phyloP scores from a whole-genome alignment of 208 protist genomes.

The Leishmania major region DNA sequence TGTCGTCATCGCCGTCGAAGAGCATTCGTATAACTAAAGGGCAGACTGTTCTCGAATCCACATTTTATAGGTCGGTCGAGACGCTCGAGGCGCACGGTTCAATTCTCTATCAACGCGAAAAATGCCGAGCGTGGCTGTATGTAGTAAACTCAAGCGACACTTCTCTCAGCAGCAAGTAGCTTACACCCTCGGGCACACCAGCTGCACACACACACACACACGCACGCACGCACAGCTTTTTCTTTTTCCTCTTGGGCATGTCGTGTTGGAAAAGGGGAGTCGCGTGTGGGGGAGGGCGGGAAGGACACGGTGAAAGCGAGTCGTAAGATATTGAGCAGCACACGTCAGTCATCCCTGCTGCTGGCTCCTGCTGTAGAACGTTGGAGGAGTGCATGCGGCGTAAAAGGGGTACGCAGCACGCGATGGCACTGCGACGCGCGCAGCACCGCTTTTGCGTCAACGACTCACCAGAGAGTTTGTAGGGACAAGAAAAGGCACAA shows the following conservation, averaged over 20 bases:
- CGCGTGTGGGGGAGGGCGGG: background rate
- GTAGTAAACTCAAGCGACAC: background rate
- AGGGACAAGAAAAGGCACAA: too few relatives aligned
- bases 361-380: background rate
- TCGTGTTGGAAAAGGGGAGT: background rate
- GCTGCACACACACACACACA: background rate
- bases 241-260: background rate
- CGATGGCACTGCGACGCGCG: background rate
- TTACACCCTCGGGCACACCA: background rate
- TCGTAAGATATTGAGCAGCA: background rate
- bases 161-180: too few relatives aligned
- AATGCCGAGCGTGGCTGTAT: background rate
- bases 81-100: background rate
- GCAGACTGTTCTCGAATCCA: background rate
- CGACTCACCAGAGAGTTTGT: background rate
- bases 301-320: background rate
- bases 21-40: constrained; percentile 19
- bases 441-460: background rate
- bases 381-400: background rate
- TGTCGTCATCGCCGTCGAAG: constrained; percentile 41
- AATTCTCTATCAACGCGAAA: background rate
- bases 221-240: background rate
- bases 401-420: background rate
- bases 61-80: background rate
- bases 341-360: background rate